Percentiles rank a stretch among this genome's conserved stretches.
These are phyloP conservation scores for Zymoseptoria brevis DNA, from an alignment of 2,329 filamentous ascomycete genomes.

Conservation along the genomic window DNA sequence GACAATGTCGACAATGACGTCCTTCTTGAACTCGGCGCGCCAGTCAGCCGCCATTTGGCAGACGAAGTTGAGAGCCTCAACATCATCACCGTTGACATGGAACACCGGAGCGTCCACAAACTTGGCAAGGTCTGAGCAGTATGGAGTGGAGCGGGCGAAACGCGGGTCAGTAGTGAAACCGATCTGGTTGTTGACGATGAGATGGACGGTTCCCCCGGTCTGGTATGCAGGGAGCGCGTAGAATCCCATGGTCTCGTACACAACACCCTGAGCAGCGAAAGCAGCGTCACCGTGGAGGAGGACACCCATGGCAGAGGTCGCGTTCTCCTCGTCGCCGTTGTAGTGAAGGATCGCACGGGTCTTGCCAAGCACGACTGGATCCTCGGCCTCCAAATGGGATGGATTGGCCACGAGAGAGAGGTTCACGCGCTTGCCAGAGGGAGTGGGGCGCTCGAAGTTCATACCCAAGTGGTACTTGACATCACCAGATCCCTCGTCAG, in stretches of 20 bases:
- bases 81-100: slow-evolving; percentile 98
- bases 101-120: slow-evolving; percentile 97
- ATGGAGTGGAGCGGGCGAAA: slow-evolving; percentile 92
- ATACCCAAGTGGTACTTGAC: slow-evolving; percentile 99
- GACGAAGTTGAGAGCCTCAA: slow-evolving; percentile 96
- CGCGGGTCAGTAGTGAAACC: slow-evolving; percentile 98
- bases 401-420: slow-evolving; percentile 96
- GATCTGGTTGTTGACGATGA: slow-evolving; percentile 99
- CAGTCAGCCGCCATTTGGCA: slow-evolving; percentile 96
- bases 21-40: slow-evolving; percentile 97
- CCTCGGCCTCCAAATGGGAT: slow-evolving; percentile 95
- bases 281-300: slow-evolving; percentile 95
- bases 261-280: slow-evolving; percentile 91
- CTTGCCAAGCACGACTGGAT: slow-evolving; percentile 95
- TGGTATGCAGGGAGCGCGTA: slow-evolving; percentile 92
- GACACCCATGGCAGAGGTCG: slow-evolving; percentile 87
- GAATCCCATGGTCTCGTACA: slow-evolving; percentile 98
- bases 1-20: slow-evolving; percentile 95
- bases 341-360: slow-evolving; percentile 97
- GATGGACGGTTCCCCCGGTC: slow-evolving; percentile 91
- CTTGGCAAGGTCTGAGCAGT: slow-evolving; percentile 99
- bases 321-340: slow-evolving; percentile 90
- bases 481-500: slow-evolving; percentile 94
- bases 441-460: slow-evolving; percentile 98
- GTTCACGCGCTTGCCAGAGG: slow-evolving; percentile 98